Base-by-base conservation (phyloP, 192 early-diverging fungal species). In the Nowakowskiella sp. region DNA sequence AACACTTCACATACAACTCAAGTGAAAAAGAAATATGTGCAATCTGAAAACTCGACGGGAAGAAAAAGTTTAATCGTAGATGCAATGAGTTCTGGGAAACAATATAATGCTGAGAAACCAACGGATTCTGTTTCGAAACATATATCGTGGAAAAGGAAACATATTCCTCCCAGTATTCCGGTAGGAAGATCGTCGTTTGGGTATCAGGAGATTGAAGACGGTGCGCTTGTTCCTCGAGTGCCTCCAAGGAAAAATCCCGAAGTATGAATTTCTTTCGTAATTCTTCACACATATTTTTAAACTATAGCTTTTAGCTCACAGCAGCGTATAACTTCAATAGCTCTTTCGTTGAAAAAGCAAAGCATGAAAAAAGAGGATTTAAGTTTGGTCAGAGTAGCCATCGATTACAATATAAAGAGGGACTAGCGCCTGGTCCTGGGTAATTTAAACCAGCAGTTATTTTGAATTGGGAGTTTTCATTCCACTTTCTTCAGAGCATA, bases 91-190 rank as follows among this genome's bases (percentile, higher is more conserved):
- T 39, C 19, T 13, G 19, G 19, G 19, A 39, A 19, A 19, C 13
- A 39, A 39, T 13, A 39, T 13, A 39, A 19, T 19, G 13, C 36
- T 13, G 36, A 13, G 13, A 13, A 19, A 39, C 13, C 36, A 19
- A 13, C 13, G 36, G 19, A 39, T 13, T n/a, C n/a, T n/a, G n/a
- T 13, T 39, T 13, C 13, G 36, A 39, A 39, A 39, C 13, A 39
- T 13, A 71, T 77, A 21, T 54, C 67, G 29, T 77, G 75, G 75
- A 56, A 51, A 50, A n/a, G 75, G 29, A 77, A 77, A 48, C 64
- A 74, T 44, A 56, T 73, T 0, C 70, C 75, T 10, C 75, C 75
- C 7, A 68, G 65, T 52, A 77, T 77, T 44, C 75, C 75, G 5
- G 46, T 57, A 27, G 61, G 70, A 7, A 7, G 59, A 22, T 53